Evolutionary conservation across 2,329 filamentous ascomycete species (phyloP).

Genomic region (Ophiostoma sp.): DNA sequence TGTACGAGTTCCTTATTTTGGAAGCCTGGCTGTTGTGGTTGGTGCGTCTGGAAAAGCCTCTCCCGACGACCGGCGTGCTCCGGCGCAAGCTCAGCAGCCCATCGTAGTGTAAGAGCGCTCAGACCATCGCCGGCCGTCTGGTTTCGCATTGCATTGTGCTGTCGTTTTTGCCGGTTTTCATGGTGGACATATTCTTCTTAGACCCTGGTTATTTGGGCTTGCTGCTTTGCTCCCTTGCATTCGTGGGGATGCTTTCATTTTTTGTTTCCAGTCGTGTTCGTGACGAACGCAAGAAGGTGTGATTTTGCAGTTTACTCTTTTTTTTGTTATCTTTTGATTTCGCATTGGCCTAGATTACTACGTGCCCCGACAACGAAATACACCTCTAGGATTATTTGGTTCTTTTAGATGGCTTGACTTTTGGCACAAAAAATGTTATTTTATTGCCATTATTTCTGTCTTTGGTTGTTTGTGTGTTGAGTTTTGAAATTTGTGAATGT

Average conservation of each 20-base stretch:
- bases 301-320: not conserved
- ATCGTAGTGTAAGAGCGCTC: not conserved
- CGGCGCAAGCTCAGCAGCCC: slow-evolving; percentile 18
- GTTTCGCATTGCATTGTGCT: not conserved
- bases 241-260: not conserved
- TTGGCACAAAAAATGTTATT: too few relatives aligned
- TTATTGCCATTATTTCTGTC: too few relatives aligned
- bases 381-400: too few relatives aligned
- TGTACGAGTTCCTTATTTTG: slow-evolving; percentile 49
- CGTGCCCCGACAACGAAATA: too few relatives aligned
- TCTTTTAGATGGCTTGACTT: too few relatives aligned
- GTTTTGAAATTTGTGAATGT: too few relatives aligned
- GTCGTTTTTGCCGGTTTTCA: not conserved
- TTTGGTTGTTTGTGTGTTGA: too few relatives aligned
- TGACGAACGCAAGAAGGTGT: not conserved
- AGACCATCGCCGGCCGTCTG: not conserved
- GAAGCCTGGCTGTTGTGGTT: slow-evolving; percentile 67
- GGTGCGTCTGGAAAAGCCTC: slow-evolving; percentile 64
- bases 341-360: too few relatives aligned
- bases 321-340: not conserved
- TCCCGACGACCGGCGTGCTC: slow-evolving; percentile 46
- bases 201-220: not conserved
- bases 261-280: not conserved
- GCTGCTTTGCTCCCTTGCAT: not conserved
- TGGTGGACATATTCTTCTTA: not conserved